Evolutionary conservation across 306 rosid species (phyloP), one percentile per base, ranked within the genome.

Genomic region (Lathyrus sativus): DNA sequence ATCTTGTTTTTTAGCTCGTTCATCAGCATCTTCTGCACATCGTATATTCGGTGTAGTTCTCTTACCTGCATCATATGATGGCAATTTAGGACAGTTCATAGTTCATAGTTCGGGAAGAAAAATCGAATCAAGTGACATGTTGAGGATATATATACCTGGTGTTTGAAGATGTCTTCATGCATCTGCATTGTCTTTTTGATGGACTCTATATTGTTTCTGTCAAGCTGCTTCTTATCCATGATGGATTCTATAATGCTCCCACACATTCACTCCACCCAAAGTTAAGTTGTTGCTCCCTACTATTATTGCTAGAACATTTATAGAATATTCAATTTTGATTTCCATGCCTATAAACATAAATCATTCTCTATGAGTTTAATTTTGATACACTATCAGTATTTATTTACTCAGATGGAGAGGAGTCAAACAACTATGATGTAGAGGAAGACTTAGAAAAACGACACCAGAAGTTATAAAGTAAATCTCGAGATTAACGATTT

Each of bases 41-140:
- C 82, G 70, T 90, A 88, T 60, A 90, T 78, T 64, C 95, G 67
- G 76, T 93, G 99, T 37, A 93, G 96, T 67, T 93, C 99, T 62
- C 79, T 66, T 41, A 87, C 92, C 99, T 93, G 82, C 73, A 85
- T 77, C 73, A 85, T 77, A 61, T 48, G 4, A 61, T 53, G 65
- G 8, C 38, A 33, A 33, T 33, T 33, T 33, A 33, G 38, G 8
- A 33, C 38, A 7, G 0, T 33, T 26, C 29, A 26, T 33, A 33
- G 38, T 7, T 7, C 39, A n/a, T n/a, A 2, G 39, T 35, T 11
- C 5, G 3, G 1, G 46, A 41, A 41, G 46, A 42, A 12, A 41
- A 42, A 12, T 42, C 5, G 46, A 42, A 14, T 46, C 19, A 46
- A 1, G 15, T 46, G 26, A 48, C 14, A 76, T 56, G 3, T 48